Conservation (phyloP, 805 yeast genomes). For the Spathaspora gorwiae region DNA sequence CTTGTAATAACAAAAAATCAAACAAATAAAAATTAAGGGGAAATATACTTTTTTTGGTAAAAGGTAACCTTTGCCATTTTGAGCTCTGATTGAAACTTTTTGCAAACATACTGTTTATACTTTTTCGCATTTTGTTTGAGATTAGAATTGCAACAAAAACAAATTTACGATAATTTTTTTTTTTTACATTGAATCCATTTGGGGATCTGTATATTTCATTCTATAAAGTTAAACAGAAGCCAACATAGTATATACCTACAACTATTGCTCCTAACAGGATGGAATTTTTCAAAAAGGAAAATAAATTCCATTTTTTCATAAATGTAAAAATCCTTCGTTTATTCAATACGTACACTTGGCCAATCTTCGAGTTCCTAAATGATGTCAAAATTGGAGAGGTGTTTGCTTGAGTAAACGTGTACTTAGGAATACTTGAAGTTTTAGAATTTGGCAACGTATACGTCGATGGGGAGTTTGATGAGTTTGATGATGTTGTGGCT, state of each 20-base stretch:
- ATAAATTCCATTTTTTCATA: slow-evolving; percentile 17
- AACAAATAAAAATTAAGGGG: no score
- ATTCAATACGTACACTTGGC: background rate
- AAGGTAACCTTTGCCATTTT: no score
- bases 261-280: slow-evolving; percentile 15
- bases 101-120: no score
- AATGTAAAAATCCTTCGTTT: slow-evolving; percentile 3
- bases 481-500: background rate
- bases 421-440: slow-evolving; percentile 16
- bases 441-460: slow-evolving; percentile 3
- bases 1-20: no score
- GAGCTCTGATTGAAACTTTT: no score
- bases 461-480: background rate
- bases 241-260: slow-evolving; percentile 17
- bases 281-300: slow-evolving; percentile 17
- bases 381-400: background rate
- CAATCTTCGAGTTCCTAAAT: slow-evolving; percentile 4
- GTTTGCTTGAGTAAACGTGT: slow-evolving; percentile 17
- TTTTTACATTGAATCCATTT: no score
- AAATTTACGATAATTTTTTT: no score
- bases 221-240: slow-evolving; percentile 19
- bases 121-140: no score
- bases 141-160: no score
- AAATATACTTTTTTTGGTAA: no score
- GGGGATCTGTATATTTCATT: background rate